Evolutionary conservation across 2,329 filamentous ascomycete genomes (phyloP), one percentile per base, ranked within the genome.

Genomic region (Zymoseptoria ardabiliae): DNA sequence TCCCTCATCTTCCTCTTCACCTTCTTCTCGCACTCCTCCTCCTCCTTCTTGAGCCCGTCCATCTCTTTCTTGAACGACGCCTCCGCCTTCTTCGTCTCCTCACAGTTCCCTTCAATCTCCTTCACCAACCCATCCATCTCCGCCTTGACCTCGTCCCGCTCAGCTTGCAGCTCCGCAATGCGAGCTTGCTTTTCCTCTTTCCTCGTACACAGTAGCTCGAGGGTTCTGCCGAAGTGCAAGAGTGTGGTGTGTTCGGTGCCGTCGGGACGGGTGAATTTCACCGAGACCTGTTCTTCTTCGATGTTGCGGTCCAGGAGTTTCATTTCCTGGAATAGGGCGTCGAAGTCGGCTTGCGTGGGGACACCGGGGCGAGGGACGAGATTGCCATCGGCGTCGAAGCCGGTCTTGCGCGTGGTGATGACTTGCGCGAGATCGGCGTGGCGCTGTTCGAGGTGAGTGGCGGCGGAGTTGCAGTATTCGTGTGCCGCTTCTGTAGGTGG

Each of bases 101-200:
- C 48, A 3, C 58, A 59, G 13, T 63, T 59, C 9, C 57, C 60
- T 4, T 52, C 21, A 21, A 68, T 58, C 21, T 62, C 57, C 19
- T 52, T 49, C 55, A 62, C 62, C n/a, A 63, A 20, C 6, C n/a
- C 50, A 9, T 59, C 56, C 19, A 71, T 65, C 48, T 67, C 67
- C 3, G 49, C 58, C 7, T 63, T 63, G 13, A 69, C 57, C 2
- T 54, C 50, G 5, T 45, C 25, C 11, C 66, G 58, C 57, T 69
- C 60, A 41, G 59, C 30, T 48, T 55, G 56, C 1, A 68, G 54
- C 28, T 56, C 53, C 10, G 25, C 17, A 28, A 67, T 50, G 55
- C 65, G 61, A 8, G 35, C 59, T 10, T 54, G 50, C 23, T 66
- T 63, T 8, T 55, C 52, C 9, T 56, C 56, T 10, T 55, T 48